phyloP scores from a whole-genome alignment of 768 basidiomycete genomes.

The Boletus speciosus region DNA sequence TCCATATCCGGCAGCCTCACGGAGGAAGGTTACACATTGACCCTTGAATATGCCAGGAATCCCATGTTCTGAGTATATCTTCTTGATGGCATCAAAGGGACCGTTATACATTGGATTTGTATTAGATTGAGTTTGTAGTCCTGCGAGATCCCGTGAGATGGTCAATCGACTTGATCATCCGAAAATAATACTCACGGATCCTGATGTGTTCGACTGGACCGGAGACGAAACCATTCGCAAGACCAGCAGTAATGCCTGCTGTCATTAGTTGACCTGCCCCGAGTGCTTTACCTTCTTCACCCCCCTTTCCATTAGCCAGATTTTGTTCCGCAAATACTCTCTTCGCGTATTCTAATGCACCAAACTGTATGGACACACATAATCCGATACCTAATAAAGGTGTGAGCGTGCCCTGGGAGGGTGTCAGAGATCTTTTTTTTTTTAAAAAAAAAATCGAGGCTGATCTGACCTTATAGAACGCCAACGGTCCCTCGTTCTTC shows the following conservation, averaged over 20 bases:
- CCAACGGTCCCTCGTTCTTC: slow-evolving; percentile 86
- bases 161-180: neutral
- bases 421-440: neutral
- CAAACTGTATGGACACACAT: slow-evolving; percentile 96
- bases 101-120: slow-evolving; percentile 75
- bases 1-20: slow-evolving; percentile 81
- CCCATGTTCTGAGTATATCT: slow-evolving; percentile 74
- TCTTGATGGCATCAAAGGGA: slow-evolving; percentile 83
- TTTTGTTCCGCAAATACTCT: slow-evolving; percentile 71
- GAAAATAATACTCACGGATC: slow-evolving; percentile 42
- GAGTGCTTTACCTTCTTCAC: slow-evolving; percentile 60
- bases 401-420: slow-evolving; percentile 75
- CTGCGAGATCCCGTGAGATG: slow-evolving; percentile 36
- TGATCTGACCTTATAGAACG: slow-evolving; percentile 83
- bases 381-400: slow-evolving; percentile 90
- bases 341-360: slow-evolving; percentile 82
- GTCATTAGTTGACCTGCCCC: slow-evolving; percentile 62
- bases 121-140: slow-evolving; percentile 87
- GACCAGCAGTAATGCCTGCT: slow-evolving; percentile 80
- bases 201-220: slow-evolving; percentile 98
- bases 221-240: slow-evolving; percentile 89
- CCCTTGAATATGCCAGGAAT: slow-evolving; percentile 90
- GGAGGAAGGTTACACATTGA: slow-evolving; percentile 81
- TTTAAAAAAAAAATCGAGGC: neutral
- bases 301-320: slow-evolving; percentile 52